A percentile compares a stretch with the other conserved stretches of the same genome.
Evolutionary conservation across 352 stramenopile genomes (phyloP).

Genomic region (Pythium guiyangense): DNA sequence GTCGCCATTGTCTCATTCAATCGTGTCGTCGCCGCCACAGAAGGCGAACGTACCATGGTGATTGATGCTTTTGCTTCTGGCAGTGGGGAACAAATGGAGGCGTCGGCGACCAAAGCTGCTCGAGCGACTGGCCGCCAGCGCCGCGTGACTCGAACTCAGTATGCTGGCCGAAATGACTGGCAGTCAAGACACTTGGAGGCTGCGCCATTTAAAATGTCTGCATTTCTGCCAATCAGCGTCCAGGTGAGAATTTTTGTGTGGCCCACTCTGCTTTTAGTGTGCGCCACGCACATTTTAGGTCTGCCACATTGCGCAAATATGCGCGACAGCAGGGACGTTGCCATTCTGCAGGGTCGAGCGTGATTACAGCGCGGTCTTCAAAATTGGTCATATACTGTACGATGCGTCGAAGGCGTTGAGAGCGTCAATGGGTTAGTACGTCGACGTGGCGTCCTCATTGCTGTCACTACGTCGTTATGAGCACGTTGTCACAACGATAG

Average conservation of each 20-base stretch:
- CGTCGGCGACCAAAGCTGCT: slow-evolving; percentile 16
- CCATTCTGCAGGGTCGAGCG: too few species aligned
- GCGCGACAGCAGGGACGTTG: not conserved
- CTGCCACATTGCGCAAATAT: not conserved
- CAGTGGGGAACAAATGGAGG: slow-evolving; percentile 73
- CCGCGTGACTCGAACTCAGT: slow-evolving; percentile 51
- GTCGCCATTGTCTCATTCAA: slow-evolving; percentile 4
- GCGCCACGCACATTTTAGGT: not conserved
- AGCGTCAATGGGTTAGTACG: too few species aligned
- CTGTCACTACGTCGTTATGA: too few species aligned
- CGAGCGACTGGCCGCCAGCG: slow-evolving; percentile 29
- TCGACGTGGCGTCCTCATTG: too few species aligned
- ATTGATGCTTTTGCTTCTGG: slow-evolving; percentile 85
- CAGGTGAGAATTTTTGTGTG: not conserved
- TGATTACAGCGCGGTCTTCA: not conserved
- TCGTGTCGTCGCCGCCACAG: not conserved
- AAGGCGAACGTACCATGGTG: slow-evolving; percentile 61
- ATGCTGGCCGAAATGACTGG: slow-evolving; percentile 76
- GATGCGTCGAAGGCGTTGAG: not conserved
- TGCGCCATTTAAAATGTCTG: slow-evolving; percentile 30
- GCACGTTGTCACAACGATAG: too few species aligned
- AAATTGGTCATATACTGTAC: not conserved
- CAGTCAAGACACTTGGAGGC: slow-evolving; percentile 46
- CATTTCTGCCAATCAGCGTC: not conserved
- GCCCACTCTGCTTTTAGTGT: not conserved